A percentile compares a stretch with the other conserved stretches of the same genome.
Conservation (phyloP, 2,329 filamentous ascomycete species). For the Colletotrichum australisinense region DNA sequence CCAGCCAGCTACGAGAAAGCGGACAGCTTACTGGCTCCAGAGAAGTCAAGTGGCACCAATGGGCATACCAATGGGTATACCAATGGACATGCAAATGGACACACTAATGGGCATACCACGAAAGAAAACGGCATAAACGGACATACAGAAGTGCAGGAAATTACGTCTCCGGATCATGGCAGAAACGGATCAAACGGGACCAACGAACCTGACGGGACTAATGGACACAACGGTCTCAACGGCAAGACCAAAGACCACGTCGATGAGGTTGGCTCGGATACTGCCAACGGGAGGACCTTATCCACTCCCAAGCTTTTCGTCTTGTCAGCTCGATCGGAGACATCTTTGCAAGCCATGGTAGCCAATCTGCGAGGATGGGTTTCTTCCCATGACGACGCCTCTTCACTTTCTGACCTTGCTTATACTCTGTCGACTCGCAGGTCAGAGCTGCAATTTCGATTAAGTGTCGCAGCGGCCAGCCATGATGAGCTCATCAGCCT, state of each 20-base stretch:
- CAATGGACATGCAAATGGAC: neutral
- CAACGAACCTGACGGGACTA: neutral
- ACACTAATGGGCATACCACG: too few species aligned
- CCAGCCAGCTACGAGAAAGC: neutral
- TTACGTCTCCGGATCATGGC: neutral
- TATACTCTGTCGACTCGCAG: constrained; percentile 21
- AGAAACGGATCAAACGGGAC: too few species aligned
- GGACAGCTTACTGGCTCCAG: neutral
- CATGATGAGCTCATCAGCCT: neutral
- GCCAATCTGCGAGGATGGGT: neutral
- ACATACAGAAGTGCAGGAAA: neutral
- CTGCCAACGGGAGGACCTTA: neutral
- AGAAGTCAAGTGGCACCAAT: neutral
- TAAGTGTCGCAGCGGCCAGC: neutral
- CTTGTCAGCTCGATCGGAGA: constrained; percentile 48
- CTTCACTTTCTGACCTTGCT: constrained; percentile 18
- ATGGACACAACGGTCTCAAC: neutral
- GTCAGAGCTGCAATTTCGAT: neutral
- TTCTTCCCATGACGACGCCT: neutral
- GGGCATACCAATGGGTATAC: neutral
- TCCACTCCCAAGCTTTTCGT: constrained; percentile 50
- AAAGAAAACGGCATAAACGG: too few species aligned
- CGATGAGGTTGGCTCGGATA: neutral
- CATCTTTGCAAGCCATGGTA: neutral
- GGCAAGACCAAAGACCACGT: neutral